These are phyloP conservation scores for Rostrohypoxylon terebratum DNA, from an alignment of 495 filamentous ascomycete genomes.

Conservation along the genomic window DNA sequence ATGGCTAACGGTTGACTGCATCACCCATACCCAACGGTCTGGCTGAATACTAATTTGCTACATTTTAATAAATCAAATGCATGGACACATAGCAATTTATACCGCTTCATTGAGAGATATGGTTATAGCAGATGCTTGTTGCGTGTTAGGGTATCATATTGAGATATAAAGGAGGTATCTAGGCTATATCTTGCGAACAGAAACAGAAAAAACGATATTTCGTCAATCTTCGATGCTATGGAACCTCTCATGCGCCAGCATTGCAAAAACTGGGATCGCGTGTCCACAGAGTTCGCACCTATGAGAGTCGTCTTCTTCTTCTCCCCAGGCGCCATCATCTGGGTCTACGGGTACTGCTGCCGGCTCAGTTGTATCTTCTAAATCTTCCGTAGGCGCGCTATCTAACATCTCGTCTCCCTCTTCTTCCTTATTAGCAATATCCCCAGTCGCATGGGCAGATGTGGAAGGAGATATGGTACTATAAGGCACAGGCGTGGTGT, in stretches of 20 bases:
- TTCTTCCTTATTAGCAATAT: conserved; percentile 29
- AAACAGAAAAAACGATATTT: not conserved
- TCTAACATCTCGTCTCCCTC: not conserved
- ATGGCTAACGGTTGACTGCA: conserved; percentile 32
- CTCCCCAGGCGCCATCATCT: conserved; percentile 57
- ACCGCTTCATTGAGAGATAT: not conserved
- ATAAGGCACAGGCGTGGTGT: conserved; percentile 36
- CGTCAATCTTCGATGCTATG: conserved; percentile 63
- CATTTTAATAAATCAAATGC: conserved; percentile 36
- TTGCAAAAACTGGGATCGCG: conserved; percentile 76
- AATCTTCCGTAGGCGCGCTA: not conserved
- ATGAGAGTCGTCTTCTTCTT: conserved; percentile 61
- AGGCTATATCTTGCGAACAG: not conserved
- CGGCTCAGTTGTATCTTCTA: conserved; percentile 1
- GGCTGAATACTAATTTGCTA: conserved; percentile 29
- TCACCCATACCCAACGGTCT: conserved; percentile 16
- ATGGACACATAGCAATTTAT: conserved; percentile 16
- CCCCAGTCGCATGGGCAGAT: not conserved
- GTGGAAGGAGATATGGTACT: conserved; percentile 15
- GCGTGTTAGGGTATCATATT: conserved; percentile 14
- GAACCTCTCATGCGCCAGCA: conserved; percentile 77
- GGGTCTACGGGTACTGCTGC: conserved; percentile 27
- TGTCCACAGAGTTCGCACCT: conserved; percentile 65
- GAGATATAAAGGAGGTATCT: conserved; percentile 24
- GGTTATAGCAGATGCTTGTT: not conserved